A percentile compares a stretch with the other conserved stretches of the same genome.
Evolutionary conservation across 805 yeast genomes (phyloP).

Genomic region (Diddensiella caesifluorescens): DNA sequence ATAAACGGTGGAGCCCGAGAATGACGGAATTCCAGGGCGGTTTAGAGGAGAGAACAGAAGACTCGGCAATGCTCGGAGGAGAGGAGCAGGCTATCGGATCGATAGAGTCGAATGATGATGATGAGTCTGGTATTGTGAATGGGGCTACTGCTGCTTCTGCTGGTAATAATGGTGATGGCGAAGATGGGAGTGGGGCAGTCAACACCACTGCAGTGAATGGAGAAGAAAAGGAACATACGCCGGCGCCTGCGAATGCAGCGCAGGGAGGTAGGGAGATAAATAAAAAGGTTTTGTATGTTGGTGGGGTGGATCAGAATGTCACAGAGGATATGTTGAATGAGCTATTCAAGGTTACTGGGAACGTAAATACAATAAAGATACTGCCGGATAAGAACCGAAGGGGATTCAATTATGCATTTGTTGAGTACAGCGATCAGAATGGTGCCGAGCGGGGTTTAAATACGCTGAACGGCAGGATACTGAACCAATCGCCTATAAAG

Average conservation of each 20-base stretch:
- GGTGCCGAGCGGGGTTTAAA: constrained; percentile 60
- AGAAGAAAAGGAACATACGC: constrained; percentile 1
- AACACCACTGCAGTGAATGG: not conserved
- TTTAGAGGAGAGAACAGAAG: too few species aligned
- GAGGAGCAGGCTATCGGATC: not conserved
- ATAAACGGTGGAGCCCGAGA: too few species aligned
- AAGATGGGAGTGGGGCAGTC: not conserved
- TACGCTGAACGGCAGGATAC: constrained; percentile 50
- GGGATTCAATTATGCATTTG: constrained; percentile 77
- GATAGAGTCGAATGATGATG: not conserved
- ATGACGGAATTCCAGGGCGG: too few species aligned
- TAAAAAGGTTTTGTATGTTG: constrained; percentile 68
- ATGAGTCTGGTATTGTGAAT: not conserved
- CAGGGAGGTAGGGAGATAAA: constrained; percentile 81
- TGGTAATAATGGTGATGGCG: constrained; percentile 1
- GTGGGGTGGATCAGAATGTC: constrained; percentile 61
- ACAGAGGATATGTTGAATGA: constrained; percentile 59
- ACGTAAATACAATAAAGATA: constrained; percentile 60
- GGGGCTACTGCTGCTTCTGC: not conserved
- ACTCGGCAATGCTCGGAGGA: not conserved
- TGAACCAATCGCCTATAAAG: constrained; percentile 51
- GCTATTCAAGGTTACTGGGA: constrained; percentile 37
- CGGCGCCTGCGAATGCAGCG: constrained; percentile 41
- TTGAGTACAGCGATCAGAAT: constrained; percentile 57
- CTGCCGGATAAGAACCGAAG: constrained; percentile 65